A percentile compares a stretch with the other conserved stretches of the same genome.
phyloP scores from a whole-genome alignment of 148 eudicot species.

The Fallopia convolvulus region DNA sequence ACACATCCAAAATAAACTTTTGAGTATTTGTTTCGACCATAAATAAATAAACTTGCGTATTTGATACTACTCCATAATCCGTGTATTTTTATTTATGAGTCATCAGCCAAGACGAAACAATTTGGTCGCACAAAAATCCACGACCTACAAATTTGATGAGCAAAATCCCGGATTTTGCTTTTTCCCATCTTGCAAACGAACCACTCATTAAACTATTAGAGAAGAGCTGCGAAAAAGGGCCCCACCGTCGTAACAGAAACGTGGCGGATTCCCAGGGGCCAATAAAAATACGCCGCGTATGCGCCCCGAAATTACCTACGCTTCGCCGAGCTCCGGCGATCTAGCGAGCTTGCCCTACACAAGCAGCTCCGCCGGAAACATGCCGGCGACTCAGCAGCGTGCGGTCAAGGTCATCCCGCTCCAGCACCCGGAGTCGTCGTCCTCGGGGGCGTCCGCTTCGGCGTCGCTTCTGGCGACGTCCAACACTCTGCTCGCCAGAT shows the following conservation, averaged over 20 bases:
- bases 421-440: constrained; percentile 35
- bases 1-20: neutral
- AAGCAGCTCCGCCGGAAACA: constrained; percentile 20
- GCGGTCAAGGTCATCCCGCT: constrained; percentile 58
- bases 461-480: constrained; percentile 29
- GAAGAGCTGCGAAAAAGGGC: neutral
- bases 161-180: neutral
- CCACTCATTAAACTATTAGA: neutral
- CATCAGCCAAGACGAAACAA: neutral
- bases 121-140: neutral
- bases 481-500: constrained; percentile 18
- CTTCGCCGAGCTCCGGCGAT: constrained; percentile 53
- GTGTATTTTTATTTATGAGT: neutral
- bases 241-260: constrained; percentile 2
- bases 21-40: too few species aligned
- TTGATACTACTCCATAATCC: neutral
- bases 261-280: neutral
- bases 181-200: neutral
- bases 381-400: constrained; percentile 19
- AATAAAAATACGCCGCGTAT: neutral
- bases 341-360: constrained; percentile 18
- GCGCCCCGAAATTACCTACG: constrained; percentile 26
- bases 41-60: neutral
- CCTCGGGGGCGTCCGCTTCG: constrained; percentile 25
- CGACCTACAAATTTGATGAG: neutral